Evolutionary conservation across 768 basidiomycete genomes (phyloP), one percentile per base, ranked within the genome.

Genomic region (Phylloporus sp.): DNA sequence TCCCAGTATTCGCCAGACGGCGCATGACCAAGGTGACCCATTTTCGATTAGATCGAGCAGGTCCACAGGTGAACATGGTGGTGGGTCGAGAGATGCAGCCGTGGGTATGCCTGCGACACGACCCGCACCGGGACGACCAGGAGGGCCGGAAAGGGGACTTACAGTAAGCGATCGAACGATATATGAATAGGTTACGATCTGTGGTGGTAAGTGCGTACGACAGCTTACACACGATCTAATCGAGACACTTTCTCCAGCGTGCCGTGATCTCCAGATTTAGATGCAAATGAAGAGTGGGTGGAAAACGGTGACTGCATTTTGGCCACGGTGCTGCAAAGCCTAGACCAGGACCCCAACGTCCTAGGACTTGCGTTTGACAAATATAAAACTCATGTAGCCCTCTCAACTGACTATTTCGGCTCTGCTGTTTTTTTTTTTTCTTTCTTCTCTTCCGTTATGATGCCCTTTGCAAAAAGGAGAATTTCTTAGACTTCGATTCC

Each of bases 1-100:
- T 34, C 85, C 85, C 29, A 89, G 84, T 55, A 71, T 84, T 53
- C 72, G 78, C 38, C 74, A 76, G 60, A 40, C 34, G 12, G 47
- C 39, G 13, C 49, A 47, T 34, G 54, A 56, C 4, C 59, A 58
- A n/a, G 55, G 38, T 9, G 44, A 36, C 6, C 42, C 36, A 36
- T 26, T 57, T 16, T 32, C 54, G n/a, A 54, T 65, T 7, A 56
- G 47, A 38, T 47, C 49, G 32, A 59, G 24, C 28, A 51, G 23
- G 32, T 41, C 55, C 5, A 55, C 44, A 27, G 45, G 49, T 38
- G 65, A 56, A 54, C 28, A 4, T 44, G 53, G 26, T 15, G 55
- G 55, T 41, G 42, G 41, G 7, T 49, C 41, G 12, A 49, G 43
- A 47, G 51, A 45, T 1, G 15, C 39, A 32, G 40, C 15, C 26